Base-by-base conservation (phyloP, 208 protist species). In the Acanthamoeba divionensis region DNA sequence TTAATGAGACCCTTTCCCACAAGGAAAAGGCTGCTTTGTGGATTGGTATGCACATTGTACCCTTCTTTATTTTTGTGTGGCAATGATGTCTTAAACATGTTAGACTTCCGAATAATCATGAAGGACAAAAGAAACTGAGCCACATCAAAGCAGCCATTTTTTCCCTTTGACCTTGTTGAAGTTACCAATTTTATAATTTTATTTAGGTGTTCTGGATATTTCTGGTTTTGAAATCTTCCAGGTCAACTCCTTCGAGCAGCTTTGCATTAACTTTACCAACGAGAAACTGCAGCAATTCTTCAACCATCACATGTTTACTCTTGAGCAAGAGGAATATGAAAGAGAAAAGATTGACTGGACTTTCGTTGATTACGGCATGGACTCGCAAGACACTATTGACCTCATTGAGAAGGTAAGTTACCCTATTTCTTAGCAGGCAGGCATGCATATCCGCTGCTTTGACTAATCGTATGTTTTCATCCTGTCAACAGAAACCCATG, bases 201-300 rank as follows among this genome's bases (percentile, higher is more conserved):
- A n/a, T n/a, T n/a, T n/a, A n/a, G n/a, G n/a, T n/a, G 87, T 98
- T 26, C 92, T 98, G 8, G 97, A 98, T 91, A 98, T 98, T 82
- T 97, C 95, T 75, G 97, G 97, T 69, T 98, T 98, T 90, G 97
- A 98, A 93, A 96, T 95, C 80, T 98, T 98, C 92, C 83, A 95
- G 47, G 47, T 91, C 63, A 97, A 97, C 91, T 91, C 79, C 26
- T 96, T 96, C 50, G 95, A 96, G 75, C 95, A 96, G 82, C 62
- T 96, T 12, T 96, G 95, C 66, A 96, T 96, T 88, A 96, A 96
- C 82, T 96, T 93, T 48, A 94, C 93, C 66, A 96, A 96, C 67
- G 95, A 96, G 73, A 95, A 93, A 45, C 90, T 96, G 66, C 95
- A 96, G 80, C 92, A 95, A 67, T 95, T 95, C 80, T 96, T 97